phyloP scores from a whole-genome alignment of 2,329 filamentous ascomycete species.

The Alternaria triticina region DNA sequence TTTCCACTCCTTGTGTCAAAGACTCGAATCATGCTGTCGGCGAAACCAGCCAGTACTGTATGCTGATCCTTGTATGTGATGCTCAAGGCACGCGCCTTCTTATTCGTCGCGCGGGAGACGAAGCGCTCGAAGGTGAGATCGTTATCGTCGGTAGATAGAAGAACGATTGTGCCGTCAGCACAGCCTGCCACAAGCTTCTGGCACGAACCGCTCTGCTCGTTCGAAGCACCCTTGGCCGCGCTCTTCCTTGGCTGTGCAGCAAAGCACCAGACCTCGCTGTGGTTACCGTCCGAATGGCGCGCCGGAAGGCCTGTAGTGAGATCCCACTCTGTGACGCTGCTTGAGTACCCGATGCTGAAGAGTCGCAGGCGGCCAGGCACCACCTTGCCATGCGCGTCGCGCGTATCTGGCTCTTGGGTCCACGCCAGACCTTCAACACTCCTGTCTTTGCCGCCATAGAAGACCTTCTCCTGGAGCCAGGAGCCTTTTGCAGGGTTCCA shows the following conservation, averaged over 20 bases:
- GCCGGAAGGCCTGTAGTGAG: slow-evolving; percentile 77
- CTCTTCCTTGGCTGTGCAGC: slow-evolving; percentile 75
- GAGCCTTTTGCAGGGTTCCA: slow-evolving; percentile 86
- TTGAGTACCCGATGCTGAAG: slow-evolving; percentile 96
- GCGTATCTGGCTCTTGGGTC: slow-evolving; percentile 83
- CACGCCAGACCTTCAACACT: slow-evolving; percentile 91
- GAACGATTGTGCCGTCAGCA: slow-evolving; percentile 85
- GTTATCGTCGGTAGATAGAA: slow-evolving; percentile 85
- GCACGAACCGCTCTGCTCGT: slow-evolving; percentile 32
- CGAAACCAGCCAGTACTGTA: slow-evolving; percentile 86
- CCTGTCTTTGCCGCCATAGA: slow-evolving; percentile 81
- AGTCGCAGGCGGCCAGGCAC: slow-evolving; percentile 77
- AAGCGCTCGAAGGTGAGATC: slow-evolving; percentile 81
- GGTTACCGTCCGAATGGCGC: slow-evolving; percentile 86
- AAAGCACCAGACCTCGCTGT: slow-evolving; percentile 97
- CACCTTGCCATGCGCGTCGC: slow-evolving; percentile 64
- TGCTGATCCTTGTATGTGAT: slow-evolving; percentile 87
- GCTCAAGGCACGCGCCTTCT: slow-evolving; percentile 88
- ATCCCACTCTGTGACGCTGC: slow-evolving; percentile 94
- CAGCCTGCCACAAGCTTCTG: slow-evolving; percentile 84
- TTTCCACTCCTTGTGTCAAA: slow-evolving; percentile 84
- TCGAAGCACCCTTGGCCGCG: slow-evolving; percentile 14
- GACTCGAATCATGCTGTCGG: slow-evolving; percentile 92
- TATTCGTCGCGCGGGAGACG: slow-evolving; percentile 76
- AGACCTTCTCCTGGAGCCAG: slow-evolving; percentile 90